Evolutionary conservation across 139 green algal genomes (phyloP).

Genomic region (Spirogloea muscicola): DNA sequence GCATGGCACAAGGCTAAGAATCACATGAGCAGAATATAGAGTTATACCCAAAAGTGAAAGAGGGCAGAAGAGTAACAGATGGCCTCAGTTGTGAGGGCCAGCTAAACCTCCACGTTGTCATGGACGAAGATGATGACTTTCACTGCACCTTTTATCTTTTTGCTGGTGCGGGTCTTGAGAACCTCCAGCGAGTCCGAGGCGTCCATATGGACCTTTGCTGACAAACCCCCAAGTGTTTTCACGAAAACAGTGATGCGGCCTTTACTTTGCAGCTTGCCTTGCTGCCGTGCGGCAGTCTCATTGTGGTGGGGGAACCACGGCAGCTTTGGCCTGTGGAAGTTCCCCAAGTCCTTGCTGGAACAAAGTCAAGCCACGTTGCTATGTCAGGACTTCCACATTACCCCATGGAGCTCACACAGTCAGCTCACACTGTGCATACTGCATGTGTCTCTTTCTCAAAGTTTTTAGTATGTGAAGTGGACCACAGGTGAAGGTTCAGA

Average conservation of each 20-base stretch:
- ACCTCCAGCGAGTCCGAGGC: background rate
- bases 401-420: too few relatives aligned
- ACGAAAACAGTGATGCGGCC: constrained; percentile 25
- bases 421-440: background rate
- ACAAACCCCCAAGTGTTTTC: constrained; percentile 30
- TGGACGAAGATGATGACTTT: too few relatives aligned
- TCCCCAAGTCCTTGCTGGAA: constrained; percentile 25
- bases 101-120: too few relatives aligned
- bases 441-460: background rate
- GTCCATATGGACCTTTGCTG: constrained; percentile 16
- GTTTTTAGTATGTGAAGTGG: background rate
- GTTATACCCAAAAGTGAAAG: too few relatives aligned
- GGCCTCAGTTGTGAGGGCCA: too few relatives aligned
- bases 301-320: constrained; percentile 17
- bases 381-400: background rate
- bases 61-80: too few relatives aligned
- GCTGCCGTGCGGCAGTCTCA: background rate
- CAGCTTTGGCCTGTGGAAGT: constrained; percentile 51
- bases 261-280: background rate
- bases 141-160: too few relatives aligned
- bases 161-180: background rate
- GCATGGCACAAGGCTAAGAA: too few relatives aligned
- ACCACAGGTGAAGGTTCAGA: too few relatives aligned
- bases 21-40: too few relatives aligned
- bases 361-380: background rate